Percentiles rank a stretch among this genome's conserved stretches.
Conservation (phyloP, 2,329 filamentous ascomycete species). For the Xylaria multiplex region DNA sequence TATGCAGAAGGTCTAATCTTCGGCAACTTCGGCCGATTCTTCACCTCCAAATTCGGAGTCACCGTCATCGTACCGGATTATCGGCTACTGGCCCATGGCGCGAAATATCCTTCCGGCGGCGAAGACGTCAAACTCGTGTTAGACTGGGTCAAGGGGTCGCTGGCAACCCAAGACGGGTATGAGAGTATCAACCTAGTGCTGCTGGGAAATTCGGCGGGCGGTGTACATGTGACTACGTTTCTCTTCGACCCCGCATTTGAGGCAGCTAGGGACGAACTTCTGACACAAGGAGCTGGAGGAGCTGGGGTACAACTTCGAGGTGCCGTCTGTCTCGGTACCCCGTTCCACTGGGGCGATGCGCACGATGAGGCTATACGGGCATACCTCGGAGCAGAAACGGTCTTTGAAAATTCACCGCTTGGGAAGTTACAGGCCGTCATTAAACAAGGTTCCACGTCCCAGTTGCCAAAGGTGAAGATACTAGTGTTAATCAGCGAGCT, state of each 20-base stretch:
- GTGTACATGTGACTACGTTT: conserved; percentile 52
- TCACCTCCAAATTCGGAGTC: conserved; percentile 50
- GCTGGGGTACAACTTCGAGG: conserved; percentile 40
- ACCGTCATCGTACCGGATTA: conserved; percentile 53
- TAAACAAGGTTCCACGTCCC: conserved; percentile 21
- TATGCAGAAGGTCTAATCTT: conserved; percentile 46
- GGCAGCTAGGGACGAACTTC: conserved; percentile 33
- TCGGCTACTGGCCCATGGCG: conserved; percentile 52
- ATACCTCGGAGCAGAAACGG: conserved; percentile 43
- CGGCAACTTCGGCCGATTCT: conserved; percentile 54
- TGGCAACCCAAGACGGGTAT: conserved; percentile 40
- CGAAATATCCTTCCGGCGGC: conserved; percentile 53
- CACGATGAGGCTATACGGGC: conserved; percentile 38
- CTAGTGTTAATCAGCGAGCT: conserved; percentile 44
- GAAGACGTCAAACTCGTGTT: conserved; percentile 51
- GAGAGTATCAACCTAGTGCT: conserved; percentile 50
- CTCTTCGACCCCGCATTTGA: conserved; percentile 46
- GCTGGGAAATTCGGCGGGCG: conserved; percentile 55
- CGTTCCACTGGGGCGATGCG: conserved; percentile 42
- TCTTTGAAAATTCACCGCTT: conserved; percentile 40
- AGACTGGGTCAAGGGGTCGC: conserved; percentile 49
- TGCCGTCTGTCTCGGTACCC: conserved; percentile 41
- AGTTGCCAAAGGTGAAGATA: conserved; percentile 40
- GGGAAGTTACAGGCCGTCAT: conserved; percentile 40
- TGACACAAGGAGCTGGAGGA: conserved; percentile 24